Base-by-base conservation (phyloP, 1,284 basidiomycete genomes). In the Taiwanofungus camphoratus region DNA sequence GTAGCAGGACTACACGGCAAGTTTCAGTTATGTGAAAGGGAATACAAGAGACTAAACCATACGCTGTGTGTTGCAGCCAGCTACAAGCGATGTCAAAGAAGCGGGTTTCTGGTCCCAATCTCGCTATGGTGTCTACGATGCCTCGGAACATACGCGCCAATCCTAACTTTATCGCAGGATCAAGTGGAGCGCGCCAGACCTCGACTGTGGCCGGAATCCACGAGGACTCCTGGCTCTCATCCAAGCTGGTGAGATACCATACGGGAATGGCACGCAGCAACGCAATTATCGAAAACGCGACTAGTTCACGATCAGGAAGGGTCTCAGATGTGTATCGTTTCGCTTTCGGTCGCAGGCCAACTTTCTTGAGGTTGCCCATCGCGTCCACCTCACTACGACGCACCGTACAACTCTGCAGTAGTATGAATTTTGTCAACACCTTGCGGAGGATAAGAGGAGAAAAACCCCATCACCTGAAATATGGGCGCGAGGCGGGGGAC, bases 121-220 rank as follows among this genome's bases (percentile, higher is more conserved):
- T 54, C 52, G 75, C 73, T 26, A 74, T 65, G 31, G 64, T 61
- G 18, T 75, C 69, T 3, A 71, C 67, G 2, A 75, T 59, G 22
- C 66, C 65, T 20, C 72, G 68, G 52, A 77, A 73, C 23, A 73
- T 73, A 26, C 68, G 57, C 2, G 73, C 66, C 1, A 69, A 59
- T 2, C 80, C 77, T 20, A 82, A 70, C 58, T 87, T 85, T 32
- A 87, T 71, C 0, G 75, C 71, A 11, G 70, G 69, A 51, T 87
- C 84, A 11, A 76, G 59, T n/a, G 74, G 70, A 1, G 76, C 68
- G 41, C 75, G 74, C 74, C 82, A 86, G 7, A 85, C 53, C 45
- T 71, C 72, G 26, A 76, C 63, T 24, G 66, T 60, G 32, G 67
- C 60, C 21, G 65, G 61, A 27, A 74, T 57, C 75, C 74, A 81